phyloP scores from a whole-genome alignment of 768 basidiomycete species.

The Hirschioporus abietinus region DNA sequence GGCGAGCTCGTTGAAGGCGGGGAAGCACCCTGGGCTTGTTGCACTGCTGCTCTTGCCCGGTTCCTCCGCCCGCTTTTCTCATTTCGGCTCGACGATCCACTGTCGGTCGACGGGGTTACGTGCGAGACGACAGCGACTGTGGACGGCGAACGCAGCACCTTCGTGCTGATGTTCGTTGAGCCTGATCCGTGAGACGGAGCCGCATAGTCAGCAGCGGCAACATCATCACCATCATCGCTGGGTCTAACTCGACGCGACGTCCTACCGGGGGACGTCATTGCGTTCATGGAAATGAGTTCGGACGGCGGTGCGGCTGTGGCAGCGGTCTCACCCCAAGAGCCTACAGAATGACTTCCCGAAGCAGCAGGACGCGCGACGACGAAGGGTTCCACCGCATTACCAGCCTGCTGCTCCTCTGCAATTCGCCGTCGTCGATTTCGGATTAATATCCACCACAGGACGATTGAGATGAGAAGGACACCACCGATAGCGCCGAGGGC shows the following conservation, averaged over 20 bases:
- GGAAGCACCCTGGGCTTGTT: neutral
- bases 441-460: neutral
- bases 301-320: neutral
- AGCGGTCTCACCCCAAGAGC: too few species aligned
- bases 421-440: neutral
- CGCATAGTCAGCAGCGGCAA: neutral
- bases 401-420: neutral
- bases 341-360: neutral
- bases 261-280: neutral
- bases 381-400: neutral
- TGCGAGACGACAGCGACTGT: neutral
- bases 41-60: neutral
- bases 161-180: neutral
- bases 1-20: neutral
- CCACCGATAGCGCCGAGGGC: neutral
- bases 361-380: neutral
- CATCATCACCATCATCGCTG: neutral
- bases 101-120: neutral
- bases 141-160: neutral
- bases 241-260: neutral
- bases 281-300: neutral
- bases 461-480: neutral
- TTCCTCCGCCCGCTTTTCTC: neutral
- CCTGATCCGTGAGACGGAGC: too few species aligned
- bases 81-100: neutral